Base-by-base conservation (phyloP, 805 yeast species). In the Starmerella potacharoeniae region DNA sequence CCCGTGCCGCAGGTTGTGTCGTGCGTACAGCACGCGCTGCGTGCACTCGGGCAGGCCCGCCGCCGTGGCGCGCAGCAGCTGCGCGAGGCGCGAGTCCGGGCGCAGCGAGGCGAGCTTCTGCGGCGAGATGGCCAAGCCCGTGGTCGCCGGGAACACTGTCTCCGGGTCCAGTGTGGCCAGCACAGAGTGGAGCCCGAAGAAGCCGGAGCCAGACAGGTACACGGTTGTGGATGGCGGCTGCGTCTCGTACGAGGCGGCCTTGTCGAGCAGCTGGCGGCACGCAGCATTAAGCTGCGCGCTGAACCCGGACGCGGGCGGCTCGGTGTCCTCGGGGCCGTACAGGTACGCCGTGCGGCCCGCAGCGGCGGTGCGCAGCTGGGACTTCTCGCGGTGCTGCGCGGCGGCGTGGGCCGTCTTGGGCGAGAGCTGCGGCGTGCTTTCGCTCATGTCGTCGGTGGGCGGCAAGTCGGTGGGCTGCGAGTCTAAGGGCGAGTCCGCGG, bases 1-100 rank as follows among this genome's bases (percentile, higher is more conserved):
- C 57, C 91, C 91, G 69, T 84, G 91, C 61, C 91, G 73, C 28
- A 84, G 83, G 55, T 89, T 89, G 59, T 88, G 89, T 66, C 84
- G 88, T 55, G 82, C 76, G 66, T 84, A 84, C 61, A 82, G 80
- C 31, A 84, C 75, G 22, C 51, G 46, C 29, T 46, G 28, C 8
- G 30, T 14, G 29, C 17, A 5, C 16, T 37, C 33, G n/a, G 54
- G 51, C 11, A 56, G 54, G 22, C 55, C 42, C 28, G 13, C 22
- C 6, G 54, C 58, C 22, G 55, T 41, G 6, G 34, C 48, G 14
- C 40, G 53, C 10, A 57, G 44, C 13, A 57, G 45, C n/a, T 33
- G 52, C 13, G 55, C 56, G 3, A 57, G 51, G 31, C 49, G 51
- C 17, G 55, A 29, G 16, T 14, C 22, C 22, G 30, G 36, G 39